Percentiles rank a stretch among this genome's conserved stretches.
Evolutionary conservation across 2,329 filamentous ascomycete species (phyloP).

Genomic region (Fusarium transvaalense): DNA sequence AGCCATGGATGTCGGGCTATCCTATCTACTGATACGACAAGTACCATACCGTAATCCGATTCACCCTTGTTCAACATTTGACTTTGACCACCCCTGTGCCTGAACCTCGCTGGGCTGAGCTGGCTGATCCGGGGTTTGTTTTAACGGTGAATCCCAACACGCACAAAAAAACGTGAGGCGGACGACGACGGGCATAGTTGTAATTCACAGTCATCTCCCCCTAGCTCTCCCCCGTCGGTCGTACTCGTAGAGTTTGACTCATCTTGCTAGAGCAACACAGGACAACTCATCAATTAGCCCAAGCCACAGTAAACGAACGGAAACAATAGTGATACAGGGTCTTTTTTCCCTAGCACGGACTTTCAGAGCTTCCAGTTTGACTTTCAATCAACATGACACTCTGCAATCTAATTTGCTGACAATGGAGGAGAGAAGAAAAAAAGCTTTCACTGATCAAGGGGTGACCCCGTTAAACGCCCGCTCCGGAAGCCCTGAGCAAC

Average conservation of each 20-base stretch:
- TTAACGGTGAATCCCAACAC: conserved; percentile 27
- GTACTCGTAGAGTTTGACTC: conserved; percentile 28
- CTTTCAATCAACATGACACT: conserved; percentile 23
- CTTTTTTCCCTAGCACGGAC: conserved; percentile 19
- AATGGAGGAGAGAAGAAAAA: neutral
- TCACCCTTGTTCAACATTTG: conserved; percentile 7
- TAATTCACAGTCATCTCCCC: conserved; percentile 2
- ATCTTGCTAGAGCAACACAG: conserved; percentile 39
- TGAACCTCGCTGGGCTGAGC: conserved; percentile 28
- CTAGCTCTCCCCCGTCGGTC: neutral
- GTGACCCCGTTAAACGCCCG: conserved; percentile 19
- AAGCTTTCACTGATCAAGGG: conserved; percentile 26
- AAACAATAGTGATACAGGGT: conserved; percentile 24
- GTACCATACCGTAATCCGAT: neutral
- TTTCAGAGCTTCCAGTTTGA: conserved; percentile 1
- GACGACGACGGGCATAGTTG: conserved; percentile 7
- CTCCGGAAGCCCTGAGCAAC: conserved; percentile 22
- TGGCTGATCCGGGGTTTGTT: conserved; percentile 37
- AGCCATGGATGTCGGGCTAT: conserved; percentile 1
- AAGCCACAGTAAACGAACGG: conserved; percentile 20
- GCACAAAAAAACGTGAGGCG: conserved; percentile 16
- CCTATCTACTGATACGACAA: too few species aligned
- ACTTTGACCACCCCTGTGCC: conserved; percentile 21
- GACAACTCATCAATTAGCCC: conserved; percentile 36
- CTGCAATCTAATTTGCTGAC: conserved; percentile 23